Conservation (phyloP, 768 basidiomycete genomes). For the Artomyces pyxidatus region DNA sequence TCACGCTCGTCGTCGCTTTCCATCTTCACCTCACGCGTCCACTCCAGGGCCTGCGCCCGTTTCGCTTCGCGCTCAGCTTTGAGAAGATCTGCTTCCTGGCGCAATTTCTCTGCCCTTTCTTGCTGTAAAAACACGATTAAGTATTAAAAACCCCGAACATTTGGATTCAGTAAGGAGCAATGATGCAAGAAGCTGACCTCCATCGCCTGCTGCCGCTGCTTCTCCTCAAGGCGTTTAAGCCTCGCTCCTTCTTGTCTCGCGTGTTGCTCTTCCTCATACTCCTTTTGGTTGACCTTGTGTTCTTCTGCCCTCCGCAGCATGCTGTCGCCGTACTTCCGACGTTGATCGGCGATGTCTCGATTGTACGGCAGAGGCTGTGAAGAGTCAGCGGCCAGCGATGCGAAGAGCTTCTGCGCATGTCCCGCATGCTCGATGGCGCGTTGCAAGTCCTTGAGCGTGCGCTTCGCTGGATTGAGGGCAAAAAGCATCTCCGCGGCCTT, state of each 20-base stretch:
- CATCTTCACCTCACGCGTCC: slow-evolving; percentile 60
- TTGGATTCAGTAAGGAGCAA: not conserved
- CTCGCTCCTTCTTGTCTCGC: slow-evolving; percentile 73
- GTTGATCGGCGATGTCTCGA: slow-evolving; percentile 80
- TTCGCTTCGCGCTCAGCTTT: slow-evolving; percentile 70
- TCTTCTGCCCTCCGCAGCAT: slow-evolving; percentile 78
- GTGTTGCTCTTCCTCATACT: slow-evolving; percentile 62
- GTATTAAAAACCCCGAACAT: not conserved
- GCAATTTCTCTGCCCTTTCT: slow-evolving; percentile 52
- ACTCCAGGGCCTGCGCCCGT: slow-evolving; percentile 72
- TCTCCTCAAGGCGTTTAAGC: slow-evolving; percentile 73
- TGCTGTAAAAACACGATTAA: slow-evolving; percentile 34
- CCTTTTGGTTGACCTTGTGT: slow-evolving; percentile 63
- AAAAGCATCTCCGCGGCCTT: slow-evolving; percentile 90
- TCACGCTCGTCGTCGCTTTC: slow-evolving; percentile 78
- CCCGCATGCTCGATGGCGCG: slow-evolving; percentile 71
- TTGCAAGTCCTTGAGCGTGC: slow-evolving; percentile 74
- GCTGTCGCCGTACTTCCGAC: slow-evolving; percentile 82
- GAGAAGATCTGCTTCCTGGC: slow-evolving; percentile 67
- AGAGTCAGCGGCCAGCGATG: slow-evolving; percentile 68
- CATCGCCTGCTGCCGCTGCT: slow-evolving; percentile 48
- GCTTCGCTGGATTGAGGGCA: slow-evolving; percentile 61
- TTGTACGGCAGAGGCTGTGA: slow-evolving; percentile 71
- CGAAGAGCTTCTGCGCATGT: slow-evolving; percentile 84
- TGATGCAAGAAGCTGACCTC: slow-evolving; percentile 43